phyloP scores from a whole-genome alignment of 176 grass and related monocot species.

The Oryza australiensis region DNA sequence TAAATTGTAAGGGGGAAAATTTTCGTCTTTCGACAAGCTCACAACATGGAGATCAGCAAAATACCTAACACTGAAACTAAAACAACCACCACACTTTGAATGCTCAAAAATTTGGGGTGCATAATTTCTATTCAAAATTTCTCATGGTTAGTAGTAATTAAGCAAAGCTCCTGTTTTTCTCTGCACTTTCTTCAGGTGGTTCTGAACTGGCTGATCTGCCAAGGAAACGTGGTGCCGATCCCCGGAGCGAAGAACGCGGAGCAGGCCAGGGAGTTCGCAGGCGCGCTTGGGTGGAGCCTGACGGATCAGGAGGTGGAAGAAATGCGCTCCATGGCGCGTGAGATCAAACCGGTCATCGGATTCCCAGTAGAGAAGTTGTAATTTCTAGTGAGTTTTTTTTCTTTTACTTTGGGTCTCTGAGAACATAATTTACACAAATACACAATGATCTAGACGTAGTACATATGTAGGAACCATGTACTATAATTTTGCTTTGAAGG shows the following conservation, averaged over 20 bases:
- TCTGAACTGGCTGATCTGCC: conserved; percentile 90
- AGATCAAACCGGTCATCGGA: conserved; percentile 49
- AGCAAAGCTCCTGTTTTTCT: neutral
- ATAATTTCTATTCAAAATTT: too few relatives aligned
- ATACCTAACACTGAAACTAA: neutral
- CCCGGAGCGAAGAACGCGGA: conserved; percentile 83
- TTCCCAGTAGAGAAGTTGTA: conserved; percentile 76
- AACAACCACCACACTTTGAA: neutral
- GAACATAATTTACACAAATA: neutral
- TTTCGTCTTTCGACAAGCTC: neutral
- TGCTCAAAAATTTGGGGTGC: neutral
- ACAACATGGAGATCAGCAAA: neutral
- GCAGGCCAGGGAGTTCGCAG: conserved; percentile 63
- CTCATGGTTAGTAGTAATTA: too few relatives aligned
- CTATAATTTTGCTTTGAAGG: neutral
- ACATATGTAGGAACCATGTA: neutral
- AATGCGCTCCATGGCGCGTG: conserved; percentile 45
- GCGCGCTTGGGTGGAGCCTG: conserved; percentile 58
- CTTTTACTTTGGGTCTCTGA: neutral
- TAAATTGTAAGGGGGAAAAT: neutral
- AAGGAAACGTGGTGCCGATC: conserved; percentile 87
- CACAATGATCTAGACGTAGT: conserved; percentile 5
- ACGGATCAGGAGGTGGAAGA: conserved; percentile 58
- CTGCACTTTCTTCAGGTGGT: conserved; percentile 55
- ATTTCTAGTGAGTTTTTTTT: neutral